phyloP scores from a whole-genome alignment of 1,139 yeast genomes.

The Keqinozyma sinolaborantium region DNA sequence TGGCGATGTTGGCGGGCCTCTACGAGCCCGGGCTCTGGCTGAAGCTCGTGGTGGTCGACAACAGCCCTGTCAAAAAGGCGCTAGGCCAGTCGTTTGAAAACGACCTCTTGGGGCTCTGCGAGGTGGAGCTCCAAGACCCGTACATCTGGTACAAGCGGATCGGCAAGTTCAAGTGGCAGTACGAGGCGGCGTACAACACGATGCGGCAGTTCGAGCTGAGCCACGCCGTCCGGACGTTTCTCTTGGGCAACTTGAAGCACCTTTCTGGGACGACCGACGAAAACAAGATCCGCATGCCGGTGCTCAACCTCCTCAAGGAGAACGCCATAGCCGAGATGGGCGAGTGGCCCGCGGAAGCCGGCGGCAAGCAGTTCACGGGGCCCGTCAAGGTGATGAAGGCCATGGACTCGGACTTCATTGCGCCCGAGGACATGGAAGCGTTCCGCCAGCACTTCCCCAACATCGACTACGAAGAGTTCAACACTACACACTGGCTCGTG shows the following conservation, averaged over 20 bases:
- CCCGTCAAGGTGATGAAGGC: slow-evolving; percentile 44
- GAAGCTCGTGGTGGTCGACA: slow-evolving; percentile 45
- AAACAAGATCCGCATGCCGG: slow-evolving; percentile 21
- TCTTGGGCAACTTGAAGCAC: slow-evolving; percentile 27
- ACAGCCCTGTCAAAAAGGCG: slow-evolving; percentile 34
- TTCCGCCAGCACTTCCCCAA: slow-evolving; percentile 37
- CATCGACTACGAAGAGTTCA: slow-evolving; percentile 23
- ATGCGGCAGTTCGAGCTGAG: slow-evolving; percentile 1
- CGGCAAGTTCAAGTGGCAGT: slow-evolving; percentile 1
- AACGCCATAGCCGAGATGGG: slow-evolving; percentile 29
- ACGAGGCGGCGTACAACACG: slow-evolving; percentile 1
- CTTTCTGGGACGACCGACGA: no score
- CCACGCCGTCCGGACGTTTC: slow-evolving; percentile 15
- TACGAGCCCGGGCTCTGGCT: slow-evolving; percentile 33
- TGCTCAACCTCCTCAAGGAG: slow-evolving; percentile 21
- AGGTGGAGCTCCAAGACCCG: slow-evolving; percentile 17
- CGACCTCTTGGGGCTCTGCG: slow-evolving; percentile 31
- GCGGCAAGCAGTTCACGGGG: slow-evolving; percentile 20
- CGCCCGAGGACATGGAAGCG: slow-evolving; percentile 17
- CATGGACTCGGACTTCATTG: slow-evolving; percentile 37
- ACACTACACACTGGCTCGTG: slow-evolving; percentile 47
- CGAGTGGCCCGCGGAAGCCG: slow-evolving; percentile 39
- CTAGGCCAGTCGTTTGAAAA: slow-evolving; percentile 21
- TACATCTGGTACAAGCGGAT: slow-evolving; percentile 1
- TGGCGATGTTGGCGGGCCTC: slow-evolving; percentile 44